Base-by-base conservation (phyloP, 495 filamentous ascomycete species). In the Podospora appendiculata region DNA sequence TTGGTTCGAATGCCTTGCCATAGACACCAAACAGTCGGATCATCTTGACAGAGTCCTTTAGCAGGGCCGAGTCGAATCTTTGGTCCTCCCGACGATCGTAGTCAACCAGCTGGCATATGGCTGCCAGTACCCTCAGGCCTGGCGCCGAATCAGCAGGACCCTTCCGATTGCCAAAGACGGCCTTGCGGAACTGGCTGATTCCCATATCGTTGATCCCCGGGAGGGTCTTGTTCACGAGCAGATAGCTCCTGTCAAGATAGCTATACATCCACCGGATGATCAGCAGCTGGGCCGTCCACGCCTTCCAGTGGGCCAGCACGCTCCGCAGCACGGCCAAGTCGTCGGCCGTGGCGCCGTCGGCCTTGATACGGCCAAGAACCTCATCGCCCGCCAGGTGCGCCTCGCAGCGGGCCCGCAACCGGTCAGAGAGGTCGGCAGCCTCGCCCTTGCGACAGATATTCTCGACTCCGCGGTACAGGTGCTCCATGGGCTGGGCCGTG, bases 221-320 rank as follows among this genome's bases (percentile, higher is more conserved):
- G 35, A 56, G 48, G 8, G 62, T 62, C 56, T 75, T 82, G 38
- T 79, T 79, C 34, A 35, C 39, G 19, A 96, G 72, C 17, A 98
- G 79, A 63, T 88, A 96, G 5, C 89, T 88, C 52, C 93, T 82
- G 61, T 98, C 92, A 50, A 98, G 75, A 56, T 90, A 96, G 61
- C 87, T 91, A 72, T 95, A 97, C 33, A 96, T 85, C 53, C 83
- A 89, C 50, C 89, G 79, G 47, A 98, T 76, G 16, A 79, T 45
- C 78, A 88, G 83, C 69, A 93, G 66, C 68, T 90, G 88, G 51
- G 74, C 67, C 56, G 82, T 84, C 93, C 93, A 98, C 48, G 75
- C 73, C 35, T 72, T 74, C 93, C 92, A 98, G 41, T 81, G 74
- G 32, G 73, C 73, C 45, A 88, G 70, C 19, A 92, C 82, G 32